Conservation (phyloP, 116 monocot species). For the Phalaenopsis hybrid region DNA sequence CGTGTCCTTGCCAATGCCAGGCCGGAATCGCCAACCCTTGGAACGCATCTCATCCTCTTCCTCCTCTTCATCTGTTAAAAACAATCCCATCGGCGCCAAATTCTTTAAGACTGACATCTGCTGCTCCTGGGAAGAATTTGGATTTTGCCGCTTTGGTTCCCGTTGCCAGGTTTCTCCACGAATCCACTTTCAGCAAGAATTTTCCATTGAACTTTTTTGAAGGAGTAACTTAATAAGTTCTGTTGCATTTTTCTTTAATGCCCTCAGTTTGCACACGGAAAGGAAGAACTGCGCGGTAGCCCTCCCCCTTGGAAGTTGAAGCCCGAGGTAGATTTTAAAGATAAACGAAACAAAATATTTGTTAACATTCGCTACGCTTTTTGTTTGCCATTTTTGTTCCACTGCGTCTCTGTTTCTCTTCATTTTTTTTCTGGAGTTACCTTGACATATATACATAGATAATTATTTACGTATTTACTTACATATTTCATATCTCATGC, state of each 20-base stretch:
- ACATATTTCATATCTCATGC: too few species aligned
- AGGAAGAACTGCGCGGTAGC: slow-evolving; percentile 6
- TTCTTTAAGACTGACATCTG: slow-evolving; percentile 10
- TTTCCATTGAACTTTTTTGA: not conserved
- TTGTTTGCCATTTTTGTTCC: too few species aligned
- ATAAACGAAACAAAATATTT: not conserved
- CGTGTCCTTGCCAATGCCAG: not conserved
- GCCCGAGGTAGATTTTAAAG: not conserved
- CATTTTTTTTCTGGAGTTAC: too few species aligned
- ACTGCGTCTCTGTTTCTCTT: too few species aligned
- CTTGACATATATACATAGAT: too few species aligned
- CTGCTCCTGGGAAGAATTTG: slow-evolving; percentile 7
- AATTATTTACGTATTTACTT: too few species aligned
- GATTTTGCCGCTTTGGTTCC: slow-evolving; percentile 8
- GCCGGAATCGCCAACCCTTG: not conserved
- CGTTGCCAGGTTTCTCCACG: slow-evolving; percentile 7
- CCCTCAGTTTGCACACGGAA: slow-evolving; percentile 10
- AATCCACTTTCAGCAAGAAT: too few species aligned
- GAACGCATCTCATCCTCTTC: not conserved
- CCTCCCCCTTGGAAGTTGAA: not conserved
- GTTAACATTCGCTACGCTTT: not conserved
- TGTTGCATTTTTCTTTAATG: not conserved
- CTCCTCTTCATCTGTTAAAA: not conserved
- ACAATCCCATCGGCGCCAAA: not conserved
- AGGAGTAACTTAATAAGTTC: not conserved